Percentiles rank a stretch among this genome's conserved stretches.
These are phyloP conservation scores for Starmerella kuoi DNA, from an alignment of 805 yeast species.

Conservation along the genomic window DNA sequence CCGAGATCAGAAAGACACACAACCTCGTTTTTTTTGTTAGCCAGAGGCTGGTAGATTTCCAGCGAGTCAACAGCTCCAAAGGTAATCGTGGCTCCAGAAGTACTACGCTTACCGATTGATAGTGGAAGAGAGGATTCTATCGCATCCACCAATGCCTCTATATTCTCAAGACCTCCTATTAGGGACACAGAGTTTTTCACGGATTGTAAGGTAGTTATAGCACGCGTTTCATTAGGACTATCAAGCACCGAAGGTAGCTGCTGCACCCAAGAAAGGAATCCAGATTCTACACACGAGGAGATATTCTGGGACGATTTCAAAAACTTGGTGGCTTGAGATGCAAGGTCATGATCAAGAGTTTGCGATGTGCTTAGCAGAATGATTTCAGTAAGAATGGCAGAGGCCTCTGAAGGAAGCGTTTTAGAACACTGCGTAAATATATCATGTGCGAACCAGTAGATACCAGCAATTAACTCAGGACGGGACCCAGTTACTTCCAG, in stretches of 20 bases:
- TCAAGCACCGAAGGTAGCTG: slow-evolving; percentile 6
- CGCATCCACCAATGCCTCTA: slow-evolving; percentile 9
- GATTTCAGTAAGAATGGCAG: slow-evolving; percentile 4
- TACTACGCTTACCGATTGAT: not conserved
- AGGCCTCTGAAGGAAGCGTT: not conserved
- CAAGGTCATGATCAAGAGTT: not conserved
- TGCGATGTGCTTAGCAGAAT: slow-evolving; percentile 12
- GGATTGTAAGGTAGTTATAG: slow-evolving; percentile 3
- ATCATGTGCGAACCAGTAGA: slow-evolving; percentile 3
- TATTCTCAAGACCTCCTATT: not conserved
- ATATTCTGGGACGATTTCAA: not conserved
- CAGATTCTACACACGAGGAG: not conserved
- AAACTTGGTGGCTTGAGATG: slow-evolving; percentile 2
- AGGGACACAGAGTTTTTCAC: slow-evolving; percentile 5
- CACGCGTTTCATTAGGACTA: slow-evolving; percentile 10
- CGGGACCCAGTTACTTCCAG: slow-evolving; percentile 3
- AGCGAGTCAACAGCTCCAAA: not conserved
- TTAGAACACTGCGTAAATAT: not conserved
- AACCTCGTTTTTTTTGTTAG: not conserved
- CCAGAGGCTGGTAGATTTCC: not conserved
- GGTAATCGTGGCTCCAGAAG: not conserved
- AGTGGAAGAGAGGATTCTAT: slow-evolving; percentile 9
- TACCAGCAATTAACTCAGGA: slow-evolving; percentile 7
- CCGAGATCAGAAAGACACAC: slow-evolving; percentile 7
- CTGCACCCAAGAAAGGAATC: slow-evolving; percentile 3